Base-by-base conservation (phyloP, 257 asterid genomes). In the Fraxinus quadrangulata region DNA sequence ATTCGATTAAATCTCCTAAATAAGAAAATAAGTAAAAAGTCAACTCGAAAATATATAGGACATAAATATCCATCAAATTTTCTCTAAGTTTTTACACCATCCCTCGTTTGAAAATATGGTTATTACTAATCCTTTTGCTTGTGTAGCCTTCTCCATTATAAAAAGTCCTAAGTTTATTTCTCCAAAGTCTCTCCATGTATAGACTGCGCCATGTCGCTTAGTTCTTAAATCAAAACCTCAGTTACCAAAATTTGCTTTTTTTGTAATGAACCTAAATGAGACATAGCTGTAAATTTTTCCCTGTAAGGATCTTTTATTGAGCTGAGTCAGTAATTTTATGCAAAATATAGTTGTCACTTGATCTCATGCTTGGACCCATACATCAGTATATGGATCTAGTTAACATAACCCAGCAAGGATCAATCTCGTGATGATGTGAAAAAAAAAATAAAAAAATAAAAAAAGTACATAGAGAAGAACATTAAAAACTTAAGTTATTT, bases 281-380 rank as follows among this genome's bases (percentile, higher is more conserved):
- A 51, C 21, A 49, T 40, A 51, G 31, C 23, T n/a, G 49, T 39
- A 30, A 28, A 14, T 24, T 70, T 61, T 74, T 31, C 70, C 71
- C 75, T 33, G 24, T 68, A 24, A 24, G 9, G 73, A 40, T 75
- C 54, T 72, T 23, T 68, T 51, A 23, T 9, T n/a, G 23, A 24
- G 31, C 66, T 54, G 21, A 36, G 73, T 63, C 70, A 6, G 34
- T 37, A 37, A 28, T n/a, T 37, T 74, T 59, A 40, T 19, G 39
- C 66, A 56, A 13, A 26, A 40, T 51, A 69, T 26, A 70, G 13
- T 10, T 40, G 14, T 40, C 47, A 13, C 72, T 66, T 42, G 72
- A 74, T 71, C 70, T 47, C 77, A 74, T 74, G 80, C 56, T 74
- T 71, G 73, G 45, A 74, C 65, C 78, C 54, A 69, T 21, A 23